Evolutionary conservation across 768 basidiomycete genomes (phyloP), one percentile per base, ranked within the genome.

Genomic region (Coprinellus micaceus): DNA sequence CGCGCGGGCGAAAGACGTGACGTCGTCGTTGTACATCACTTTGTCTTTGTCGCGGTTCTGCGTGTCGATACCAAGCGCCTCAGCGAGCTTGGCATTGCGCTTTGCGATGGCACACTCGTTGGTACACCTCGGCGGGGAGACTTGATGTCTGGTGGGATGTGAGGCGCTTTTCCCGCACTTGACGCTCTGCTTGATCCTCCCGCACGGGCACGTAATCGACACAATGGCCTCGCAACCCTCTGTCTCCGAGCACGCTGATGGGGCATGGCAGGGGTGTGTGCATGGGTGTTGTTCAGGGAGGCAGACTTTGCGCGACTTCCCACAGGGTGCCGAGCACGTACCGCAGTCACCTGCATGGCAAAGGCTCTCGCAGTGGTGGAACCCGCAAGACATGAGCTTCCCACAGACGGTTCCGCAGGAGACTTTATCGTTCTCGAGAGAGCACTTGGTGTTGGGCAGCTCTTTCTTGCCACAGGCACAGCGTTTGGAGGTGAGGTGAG

Each of bases 391-490:
- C 54, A 98, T 73, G 2, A 88, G 69, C 82, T 86, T 86, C 58
- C 86, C 88, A 67, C 97, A 99, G 2, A 78, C 69, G 24, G 75
- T 81, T 7, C 96, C 97, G 66, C 97, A 99, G 0, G 82, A 86
- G 5, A 99, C 87, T 64, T 85, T 88, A 64, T 90, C 79, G 12
- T 69, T 71, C 62, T 81, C 88, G 64, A 89, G 82, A 1, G 93
- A 91, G 67, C 97, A 99, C 33, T 83, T 77, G 11, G 94, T 80
- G 64, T 98, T 92, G 44, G 77, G 80, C 3, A 98, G 78, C 36
- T 71, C 71, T 65, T 85, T 88, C 78, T 95, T 94, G 24, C 93
- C 91, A 66, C 97, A 99, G 0, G 90, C 91, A 67, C 97, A 99
- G 6, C 66, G 63, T 67, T 94, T 94, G 25, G 74, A 77, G 0